Evolutionary conservation across 192 early-diverging fungal genomes (phyloP).

Genomic region (Entomortierella parvispora): DNA sequence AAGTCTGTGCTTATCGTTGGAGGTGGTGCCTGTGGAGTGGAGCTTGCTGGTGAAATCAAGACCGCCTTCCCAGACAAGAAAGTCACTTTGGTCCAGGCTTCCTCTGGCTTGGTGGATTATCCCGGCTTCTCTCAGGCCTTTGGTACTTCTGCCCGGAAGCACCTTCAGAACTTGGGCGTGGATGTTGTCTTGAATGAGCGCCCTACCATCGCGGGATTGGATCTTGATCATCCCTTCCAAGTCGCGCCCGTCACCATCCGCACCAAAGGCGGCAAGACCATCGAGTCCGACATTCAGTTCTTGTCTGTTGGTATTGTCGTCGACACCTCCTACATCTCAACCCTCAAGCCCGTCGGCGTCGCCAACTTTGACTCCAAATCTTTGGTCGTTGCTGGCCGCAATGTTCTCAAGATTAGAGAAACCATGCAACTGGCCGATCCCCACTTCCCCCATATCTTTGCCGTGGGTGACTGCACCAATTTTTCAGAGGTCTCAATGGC

Average conservation of each 20-base stretch:
- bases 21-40: constrained; percentile 72
- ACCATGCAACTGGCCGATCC: constrained; percentile 58
- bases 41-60: constrained; percentile 67
- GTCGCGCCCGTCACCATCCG: constrained; percentile 50
- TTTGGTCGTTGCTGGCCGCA: constrained; percentile 49
- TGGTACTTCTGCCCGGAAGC: constrained; percentile 46
- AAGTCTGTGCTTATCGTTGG: constrained; percentile 68
- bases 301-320: constrained; percentile 54
- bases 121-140: constrained; percentile 55
- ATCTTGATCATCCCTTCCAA: constrained; percentile 44
- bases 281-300: constrained; percentile 69
- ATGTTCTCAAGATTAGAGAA: constrained; percentile 55
- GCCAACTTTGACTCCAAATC: constrained; percentile 9
- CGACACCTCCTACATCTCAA: constrained; percentile 57
- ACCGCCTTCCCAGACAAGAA: constrained; percentile 56
- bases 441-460: constrained; percentile 57
- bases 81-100: constrained; percentile 60
- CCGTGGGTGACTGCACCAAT: constrained; percentile 61
- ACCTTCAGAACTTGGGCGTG: constrained; percentile 58
- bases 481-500: constrained; percentile 31
- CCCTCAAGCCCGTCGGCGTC: constrained; percentile 32
- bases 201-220: constrained; percentile 51
- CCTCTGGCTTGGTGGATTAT: constrained; percentile 50
- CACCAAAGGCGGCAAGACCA: constrained; percentile 52
- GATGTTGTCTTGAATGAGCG: constrained; percentile 61